These are phyloP conservation scores for Fusarium poae DNA, from an alignment of 2,329 filamentous ascomycete species.

Conservation along the genomic window DNA sequence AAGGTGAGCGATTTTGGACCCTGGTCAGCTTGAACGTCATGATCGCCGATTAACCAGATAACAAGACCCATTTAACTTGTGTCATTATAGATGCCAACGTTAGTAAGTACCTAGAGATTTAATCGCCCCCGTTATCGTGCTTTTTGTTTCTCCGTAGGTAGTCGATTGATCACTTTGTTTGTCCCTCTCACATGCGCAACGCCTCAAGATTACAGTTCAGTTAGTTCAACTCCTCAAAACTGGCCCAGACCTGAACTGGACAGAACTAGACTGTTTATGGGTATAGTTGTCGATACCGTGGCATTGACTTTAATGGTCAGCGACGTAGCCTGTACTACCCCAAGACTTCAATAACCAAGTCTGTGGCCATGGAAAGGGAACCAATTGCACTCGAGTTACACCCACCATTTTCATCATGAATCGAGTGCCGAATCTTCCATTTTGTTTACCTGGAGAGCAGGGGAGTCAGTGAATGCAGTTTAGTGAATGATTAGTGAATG, in stretches of 20 bases:
- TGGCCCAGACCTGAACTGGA: neutral
- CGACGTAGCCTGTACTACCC: neutral
- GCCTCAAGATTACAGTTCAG: conserved; percentile 5
- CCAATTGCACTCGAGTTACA: conserved; percentile 6
- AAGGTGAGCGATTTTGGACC: conserved; percentile 11
- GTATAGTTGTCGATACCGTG: neutral
- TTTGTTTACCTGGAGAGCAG: neutral
- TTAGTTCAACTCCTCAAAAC: neutral
- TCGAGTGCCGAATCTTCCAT: conserved; percentile 1
- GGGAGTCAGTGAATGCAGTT: neutral
- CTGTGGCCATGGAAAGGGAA: conserved; percentile 2
- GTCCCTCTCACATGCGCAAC: conserved; percentile 23
- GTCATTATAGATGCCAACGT: neutral
- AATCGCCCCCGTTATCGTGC: neutral
- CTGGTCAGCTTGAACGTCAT: neutral
- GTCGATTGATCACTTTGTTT: conserved; percentile 1
- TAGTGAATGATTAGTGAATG: neutral
- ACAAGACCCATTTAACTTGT: neutral
- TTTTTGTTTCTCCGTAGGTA: neutral
- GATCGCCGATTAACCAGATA: neutral
- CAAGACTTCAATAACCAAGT: neutral
- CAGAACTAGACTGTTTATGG: neutral
- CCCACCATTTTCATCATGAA: conserved; percentile 17
- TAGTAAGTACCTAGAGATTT: neutral
- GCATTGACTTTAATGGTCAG: neutral